Evolutionary conservation across 129 eudicot species (phyloP).

Genomic region (Flaveria linearis): DNA sequence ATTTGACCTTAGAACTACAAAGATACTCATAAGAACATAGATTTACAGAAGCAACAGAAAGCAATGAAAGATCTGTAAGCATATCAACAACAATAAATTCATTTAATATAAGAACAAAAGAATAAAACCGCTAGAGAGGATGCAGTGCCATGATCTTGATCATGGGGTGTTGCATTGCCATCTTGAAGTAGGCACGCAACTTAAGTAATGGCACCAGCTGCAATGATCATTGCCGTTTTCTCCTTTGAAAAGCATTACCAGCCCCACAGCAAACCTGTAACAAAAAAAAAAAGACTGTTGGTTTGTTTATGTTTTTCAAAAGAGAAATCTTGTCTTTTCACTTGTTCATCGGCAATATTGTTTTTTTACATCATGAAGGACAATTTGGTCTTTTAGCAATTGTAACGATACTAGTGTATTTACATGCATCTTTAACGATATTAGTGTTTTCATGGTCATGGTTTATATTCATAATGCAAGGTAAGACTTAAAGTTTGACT

Average conservation of each 20-base stretch:
- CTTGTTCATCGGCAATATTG: not conserved
- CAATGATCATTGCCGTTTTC: slow-evolving; percentile 74
- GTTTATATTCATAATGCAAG: not conserved
- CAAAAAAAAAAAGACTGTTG: not conserved
- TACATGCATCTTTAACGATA: not conserved
- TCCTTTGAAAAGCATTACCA: slow-evolving; percentile 79
- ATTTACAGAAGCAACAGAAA: slow-evolving; percentile 19
- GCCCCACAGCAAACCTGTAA: slow-evolving; percentile 62
- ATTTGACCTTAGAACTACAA: slow-evolving; percentile 15
- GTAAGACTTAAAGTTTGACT: slow-evolving; percentile 5
- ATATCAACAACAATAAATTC: slow-evolving; percentile 19
- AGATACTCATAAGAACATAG: slow-evolving; percentile 3
- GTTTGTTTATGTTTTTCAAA: not conserved
- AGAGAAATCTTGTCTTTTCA: slow-evolving; percentile 10
- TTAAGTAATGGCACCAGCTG: slow-evolving; percentile 91
- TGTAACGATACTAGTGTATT: not conserved
- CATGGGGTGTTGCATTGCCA: slow-evolving; percentile 67
- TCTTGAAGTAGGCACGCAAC: slow-evolving; percentile 86
- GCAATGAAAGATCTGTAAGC: slow-evolving; percentile 8
- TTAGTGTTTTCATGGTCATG: not conserved
- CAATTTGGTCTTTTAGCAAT: not conserved
- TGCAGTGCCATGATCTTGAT: slow-evolving; percentile 7
- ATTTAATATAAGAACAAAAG: slow-evolving; percentile 25
- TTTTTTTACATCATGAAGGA: not conserved
- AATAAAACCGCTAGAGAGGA: not conserved